phyloP scores from a whole-genome alignment of 768 basidiomycete species.

The Lentinula raphanica region DNA sequence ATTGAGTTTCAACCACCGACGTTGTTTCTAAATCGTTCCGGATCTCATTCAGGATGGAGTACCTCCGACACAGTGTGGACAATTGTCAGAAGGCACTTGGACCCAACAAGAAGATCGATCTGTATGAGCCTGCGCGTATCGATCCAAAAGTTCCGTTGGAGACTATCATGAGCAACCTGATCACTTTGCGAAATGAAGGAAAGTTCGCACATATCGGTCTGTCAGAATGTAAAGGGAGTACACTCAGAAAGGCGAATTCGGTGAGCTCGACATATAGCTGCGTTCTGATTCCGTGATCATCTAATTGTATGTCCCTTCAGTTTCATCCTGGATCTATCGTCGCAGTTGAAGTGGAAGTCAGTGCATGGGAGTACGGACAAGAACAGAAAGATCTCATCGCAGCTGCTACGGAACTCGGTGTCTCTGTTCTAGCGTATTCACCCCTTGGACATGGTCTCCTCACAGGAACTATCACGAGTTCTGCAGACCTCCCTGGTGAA shows the following conservation, averaged over 20 bases:
- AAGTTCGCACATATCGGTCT: conserved; percentile 46
- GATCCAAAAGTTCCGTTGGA: conserved; percentile 39
- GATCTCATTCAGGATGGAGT: conserved; percentile 23
- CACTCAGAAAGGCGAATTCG: conserved; percentile 34
- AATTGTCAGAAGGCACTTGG: conserved; percentile 38
- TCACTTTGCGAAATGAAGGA: conserved; percentile 10
- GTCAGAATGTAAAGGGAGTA: conserved; percentile 39
- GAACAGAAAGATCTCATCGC: conserved; percentile 51
- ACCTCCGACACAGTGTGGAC: conserved; percentile 40
- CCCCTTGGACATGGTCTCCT: conserved; percentile 52
- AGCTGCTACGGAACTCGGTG: conserved; percentile 48
- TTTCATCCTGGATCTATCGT: conserved; percentile 42
- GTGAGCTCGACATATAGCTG: conserved; percentile 15
- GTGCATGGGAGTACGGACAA: conserved; percentile 33
- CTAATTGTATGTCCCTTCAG: conserved; percentile 17
- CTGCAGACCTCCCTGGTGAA: conserved; percentile 28
- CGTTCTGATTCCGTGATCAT: background rate
- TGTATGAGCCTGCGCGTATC: conserved; percentile 47
- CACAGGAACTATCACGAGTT: conserved; percentile 41
- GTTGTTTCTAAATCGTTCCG: background rate
- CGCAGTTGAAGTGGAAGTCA: conserved; percentile 55
- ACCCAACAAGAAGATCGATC: conserved; percentile 47
- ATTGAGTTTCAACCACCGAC: too few relatives aligned
- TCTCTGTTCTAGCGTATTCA: conserved; percentile 58
- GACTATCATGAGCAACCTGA: conserved; percentile 34